These are phyloP conservation scores for Diaporthe longicolla DNA, from an alignment of 2,329 filamentous ascomycete species.

Conservation along the genomic window DNA sequence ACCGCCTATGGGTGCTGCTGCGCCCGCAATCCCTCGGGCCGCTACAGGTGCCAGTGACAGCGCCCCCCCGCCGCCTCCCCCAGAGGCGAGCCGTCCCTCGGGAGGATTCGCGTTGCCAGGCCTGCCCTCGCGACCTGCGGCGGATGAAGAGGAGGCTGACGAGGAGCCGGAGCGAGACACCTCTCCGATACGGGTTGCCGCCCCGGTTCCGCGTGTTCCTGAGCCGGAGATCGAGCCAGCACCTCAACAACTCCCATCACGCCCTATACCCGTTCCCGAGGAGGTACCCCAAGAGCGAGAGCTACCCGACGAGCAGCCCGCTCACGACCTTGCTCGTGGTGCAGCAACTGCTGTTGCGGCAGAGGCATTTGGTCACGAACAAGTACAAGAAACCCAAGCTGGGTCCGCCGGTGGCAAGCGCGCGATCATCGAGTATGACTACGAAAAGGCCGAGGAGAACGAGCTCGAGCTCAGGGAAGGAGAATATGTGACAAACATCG, in stretches of 20 bases:
- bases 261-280: slow-evolving; percentile 74
- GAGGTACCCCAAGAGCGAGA: slow-evolving; percentile 75
- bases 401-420: slow-evolving; percentile 71
- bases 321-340: slow-evolving; percentile 69
- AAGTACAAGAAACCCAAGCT: slow-evolving; percentile 52
- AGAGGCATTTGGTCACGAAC: slow-evolving; percentile 58
- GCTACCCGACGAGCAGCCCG: slow-evolving; percentile 73
- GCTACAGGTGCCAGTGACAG: slow-evolving; percentile 58
- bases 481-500: slow-evolving; percentile 89
- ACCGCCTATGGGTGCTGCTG: slow-evolving; percentile 74
- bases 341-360: slow-evolving; percentile 69
- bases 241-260: slow-evolving; percentile 65
- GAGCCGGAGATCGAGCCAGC: slow-evolving; percentile 67
- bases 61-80: slow-evolving; percentile 71
- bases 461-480: slow-evolving; percentile 93
- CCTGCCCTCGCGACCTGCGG: slow-evolving; percentile 72
- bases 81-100: slow-evolving; percentile 77
- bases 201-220: slow-evolving; percentile 81
- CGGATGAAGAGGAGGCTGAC: slow-evolving; percentile 70
- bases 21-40: slow-evolving; percentile 52
- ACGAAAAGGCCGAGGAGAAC: slow-evolving; percentile 97
- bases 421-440: slow-evolving; percentile 91
- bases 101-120: slow-evolving; percentile 85
- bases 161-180: slow-evolving; percentile 69
- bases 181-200: slow-evolving; percentile 88